These are phyloP conservation scores for Biscogniauxia sp. DNA, from an alignment of 2,329 filamentous ascomycete genomes.

Conservation along the genomic window DNA sequence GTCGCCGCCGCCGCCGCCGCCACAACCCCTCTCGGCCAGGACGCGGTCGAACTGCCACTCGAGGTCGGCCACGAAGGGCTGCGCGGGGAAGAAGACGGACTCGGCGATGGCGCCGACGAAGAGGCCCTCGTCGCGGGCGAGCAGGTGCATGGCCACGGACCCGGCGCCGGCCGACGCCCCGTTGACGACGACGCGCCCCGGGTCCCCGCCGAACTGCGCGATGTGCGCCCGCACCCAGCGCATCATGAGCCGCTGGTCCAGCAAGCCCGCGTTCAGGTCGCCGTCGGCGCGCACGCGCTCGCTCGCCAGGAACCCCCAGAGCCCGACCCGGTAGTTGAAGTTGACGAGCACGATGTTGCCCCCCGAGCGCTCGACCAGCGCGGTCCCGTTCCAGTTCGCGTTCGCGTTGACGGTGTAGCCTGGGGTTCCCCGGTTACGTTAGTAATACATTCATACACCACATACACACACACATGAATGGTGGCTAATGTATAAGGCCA, in stretches of 20 bases:
- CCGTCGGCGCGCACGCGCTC: conserved; percentile 53
- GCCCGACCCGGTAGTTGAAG: conserved; percentile 63
- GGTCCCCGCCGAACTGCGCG: conserved; percentile 56
- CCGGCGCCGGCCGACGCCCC: conserved; percentile 61
- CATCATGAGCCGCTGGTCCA: conserved; percentile 61
- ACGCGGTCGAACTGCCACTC: conserved; percentile 47
- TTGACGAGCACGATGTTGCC: conserved; percentile 53
- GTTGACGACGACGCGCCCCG: conserved; percentile 57
- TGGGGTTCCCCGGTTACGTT: conserved; percentile 10
- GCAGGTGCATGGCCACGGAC: conserved; percentile 53
- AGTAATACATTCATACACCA: not conserved
- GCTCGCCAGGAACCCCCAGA: conserved; percentile 61
- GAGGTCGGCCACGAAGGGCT: conserved; percentile 42
- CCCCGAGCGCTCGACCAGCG: conserved; percentile 43
- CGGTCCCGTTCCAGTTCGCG: conserved; percentile 49
- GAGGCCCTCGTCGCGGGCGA: conserved; percentile 38
- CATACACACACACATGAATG: no score
- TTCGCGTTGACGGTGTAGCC: conserved; percentile 50
- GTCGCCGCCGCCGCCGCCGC: conserved; percentile 18
- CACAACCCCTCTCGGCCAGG: conserved; percentile 37
- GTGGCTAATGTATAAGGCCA: no score
- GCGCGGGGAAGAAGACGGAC: conserved; percentile 50
- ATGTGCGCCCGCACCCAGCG: conserved; percentile 63
- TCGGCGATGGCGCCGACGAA: conserved; percentile 47
- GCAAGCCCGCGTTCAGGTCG: conserved; percentile 59